phyloP scores from a whole-genome alignment of 2,329 filamentous ascomycete species.

The Trichoderma hamatum region DNA sequence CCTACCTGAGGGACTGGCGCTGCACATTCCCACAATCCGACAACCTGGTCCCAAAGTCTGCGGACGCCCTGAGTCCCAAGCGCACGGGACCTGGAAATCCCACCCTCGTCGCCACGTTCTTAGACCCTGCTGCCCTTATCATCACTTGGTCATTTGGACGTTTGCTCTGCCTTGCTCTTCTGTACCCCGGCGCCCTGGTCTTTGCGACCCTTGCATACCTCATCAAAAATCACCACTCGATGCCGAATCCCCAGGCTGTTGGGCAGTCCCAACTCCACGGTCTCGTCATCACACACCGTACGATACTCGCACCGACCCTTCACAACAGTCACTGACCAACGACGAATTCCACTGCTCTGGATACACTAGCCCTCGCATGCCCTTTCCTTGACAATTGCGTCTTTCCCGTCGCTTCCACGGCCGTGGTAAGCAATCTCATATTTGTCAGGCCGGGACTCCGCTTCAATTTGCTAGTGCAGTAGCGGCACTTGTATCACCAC shows the following conservation, averaged over 20 bases:
- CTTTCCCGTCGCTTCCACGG: constrained; percentile 19
- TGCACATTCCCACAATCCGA: background rate
- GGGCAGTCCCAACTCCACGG: constrained; percentile 6
- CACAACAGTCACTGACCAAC: background rate
- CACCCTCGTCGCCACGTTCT: constrained; percentile 6
- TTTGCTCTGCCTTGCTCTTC: background rate
- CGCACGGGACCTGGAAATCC: constrained; percentile 7
- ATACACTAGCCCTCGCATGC: background rate
- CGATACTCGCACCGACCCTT: background rate
- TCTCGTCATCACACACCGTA: background rate
- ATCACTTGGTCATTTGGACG: constrained; percentile 14
- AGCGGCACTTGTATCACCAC: background rate
- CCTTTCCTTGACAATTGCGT: background rate
- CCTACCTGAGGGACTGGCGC: background rate
- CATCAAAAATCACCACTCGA: constrained; percentile 3
- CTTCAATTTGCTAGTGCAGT: background rate
- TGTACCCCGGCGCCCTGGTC: background rate
- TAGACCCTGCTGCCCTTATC: background rate
- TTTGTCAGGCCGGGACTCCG: background rate
- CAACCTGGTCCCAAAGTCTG: constrained; percentile 3
- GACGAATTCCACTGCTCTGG: background rate
- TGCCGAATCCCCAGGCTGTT: background rate
- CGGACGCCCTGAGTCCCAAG: constrained; percentile 6
- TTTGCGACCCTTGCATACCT: constrained; percentile 8
- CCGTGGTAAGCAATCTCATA: constrained; percentile 17